Base-by-base conservation (phyloP, 2,329 filamentous ascomycete species). In the Neofusicoccum kwambonambiense region DNA sequence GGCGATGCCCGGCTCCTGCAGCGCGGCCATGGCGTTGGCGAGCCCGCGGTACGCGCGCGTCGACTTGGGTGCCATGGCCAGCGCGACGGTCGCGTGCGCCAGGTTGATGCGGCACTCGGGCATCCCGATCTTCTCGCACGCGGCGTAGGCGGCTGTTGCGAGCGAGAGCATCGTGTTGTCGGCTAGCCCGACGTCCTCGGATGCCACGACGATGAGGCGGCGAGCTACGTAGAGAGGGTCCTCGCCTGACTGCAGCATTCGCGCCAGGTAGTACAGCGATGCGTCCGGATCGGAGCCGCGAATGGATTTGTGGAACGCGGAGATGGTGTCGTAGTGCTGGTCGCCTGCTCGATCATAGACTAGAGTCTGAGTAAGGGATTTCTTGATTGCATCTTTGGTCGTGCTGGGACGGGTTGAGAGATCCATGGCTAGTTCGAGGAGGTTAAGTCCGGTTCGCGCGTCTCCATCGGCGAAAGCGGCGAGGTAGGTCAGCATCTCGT, bases 241-340 rank as follows among this genome's bases (percentile, higher is more conserved):
- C 77, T 98, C 94, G 66, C 94, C 94, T 0, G 91, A 95, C 72
- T 96, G 90, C 4, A 99, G 86, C 95, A 99, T 99, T 41, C 95
- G 89, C 0, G 91, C 92, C 1, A 99, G 87, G 76, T 98, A 99
- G 80, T 98, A 99, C 1, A 99, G 84, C 0, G 94, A 86, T 0
- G 94, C 95, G 76, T 98, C 91, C 0, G 94, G 78, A 72, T 97
- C 89, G 64, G 88, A 90, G 45, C 95, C 95, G 51, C 95, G 90
- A 9, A 98, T 89, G 2, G 93, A 93, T 73, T 99, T 99, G 84
- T 98, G 95, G 71, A 98, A 95, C 35, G 95, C 95, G 0, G 92
- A 96, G 72, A 99, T 98, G 62, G 91, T 95, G 75, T 99, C 94
- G 80, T 98, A 99, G 79, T 98, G 95, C 75, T 97, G 92, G 77